Base-by-base conservation (phyloP, 306 rosid genomes). In the Lathyrus aphaca region DNA sequence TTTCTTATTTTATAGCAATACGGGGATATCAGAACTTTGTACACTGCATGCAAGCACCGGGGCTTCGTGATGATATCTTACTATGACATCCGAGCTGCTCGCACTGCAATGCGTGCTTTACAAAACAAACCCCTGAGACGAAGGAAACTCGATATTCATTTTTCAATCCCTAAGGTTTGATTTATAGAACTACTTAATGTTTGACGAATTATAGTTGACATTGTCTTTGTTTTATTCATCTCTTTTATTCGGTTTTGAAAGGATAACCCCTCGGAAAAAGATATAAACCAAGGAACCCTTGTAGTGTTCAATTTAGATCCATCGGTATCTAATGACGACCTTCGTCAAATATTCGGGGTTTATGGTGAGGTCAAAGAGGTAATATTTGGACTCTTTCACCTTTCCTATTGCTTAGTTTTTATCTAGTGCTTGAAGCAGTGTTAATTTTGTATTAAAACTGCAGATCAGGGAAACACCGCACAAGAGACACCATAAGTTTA, bases 301-400 rank as follows among this genome's bases (percentile, higher is more conserved):
- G 98, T 92, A 50, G 98, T 89, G 72, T 92, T 92, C 87, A 92
- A 92, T 77, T 83, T 92, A 84, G 96, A 92, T 75, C 89, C 98
- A 21, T 89, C 96, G 14, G 98, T 92, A 16, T 84, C 98, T 30
- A 92, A 89, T 73, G 98, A 92, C 12, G 98, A 89, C 79, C 98
- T 92, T 68, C 95, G 91, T 18, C 92, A 80, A 78, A 92, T 92
- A 68, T 92, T 92, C 65, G 97, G 97, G 75, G 95, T 80, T 69
- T 89, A 92, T 74, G 96, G 98, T 53, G 98, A 92, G 83, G 95
- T 92, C 74, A 92, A 92, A 71, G 98, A 92, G 96, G 98, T 92
- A 64, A 40, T 53, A 68, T 35, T 6, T 35, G 10, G 39, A 35
- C 39, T 35, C 38, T 7, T 35, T 35, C 39, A 35, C 39, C 39